phyloP scores from a whole-genome alignment of 1,139 yeast species.

The Protomyces pachydermus region DNA sequence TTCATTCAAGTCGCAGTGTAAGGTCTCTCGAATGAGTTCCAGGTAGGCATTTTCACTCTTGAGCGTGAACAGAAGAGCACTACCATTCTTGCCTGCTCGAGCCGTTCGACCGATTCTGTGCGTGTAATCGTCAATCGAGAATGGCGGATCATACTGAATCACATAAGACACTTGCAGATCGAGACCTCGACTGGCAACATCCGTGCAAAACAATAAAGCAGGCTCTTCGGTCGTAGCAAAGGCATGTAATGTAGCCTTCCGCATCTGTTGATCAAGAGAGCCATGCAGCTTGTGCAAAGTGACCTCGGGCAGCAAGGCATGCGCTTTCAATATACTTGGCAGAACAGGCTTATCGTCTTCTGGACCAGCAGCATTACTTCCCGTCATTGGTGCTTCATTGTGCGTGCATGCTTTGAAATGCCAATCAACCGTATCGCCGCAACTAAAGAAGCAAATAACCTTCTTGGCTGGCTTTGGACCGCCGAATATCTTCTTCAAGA shows the following conservation, averaged over 20 bases:
- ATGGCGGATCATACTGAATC: constrained; percentile 84
- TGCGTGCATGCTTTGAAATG: constrained; percentile 69
- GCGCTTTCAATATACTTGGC: constrained; percentile 35
- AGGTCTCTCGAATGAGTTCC: constrained; percentile 19
- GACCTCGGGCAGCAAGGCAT: constrained; percentile 46
- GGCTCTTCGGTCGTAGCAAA: constrained; percentile 48
- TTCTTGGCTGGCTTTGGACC: constrained; percentile 41
- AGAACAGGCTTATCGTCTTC: constrained; percentile 37
- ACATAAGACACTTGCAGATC: constrained; percentile 75
- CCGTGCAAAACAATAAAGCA: constrained; percentile 77
- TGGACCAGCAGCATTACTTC: constrained; percentile 35
- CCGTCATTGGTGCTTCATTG: constrained; percentile 36
- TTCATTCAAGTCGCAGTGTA: constrained; percentile 2
- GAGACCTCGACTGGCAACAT: constrained; percentile 89
- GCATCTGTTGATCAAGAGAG: constrained; percentile 71
- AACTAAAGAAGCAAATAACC: constrained; percentile 81
- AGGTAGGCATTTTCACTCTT: constrained; percentile 91
- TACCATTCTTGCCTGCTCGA: constrained; percentile 75
- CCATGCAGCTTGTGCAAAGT: constrained; percentile 83
- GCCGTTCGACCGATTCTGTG: constrained; percentile 98
- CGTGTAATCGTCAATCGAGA: constrained; percentile 82
- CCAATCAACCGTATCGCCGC: constrained; percentile 92
- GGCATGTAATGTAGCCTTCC: constrained; percentile 68
- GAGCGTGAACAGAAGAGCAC: constrained; percentile 68
- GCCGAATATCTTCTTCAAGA: constrained; percentile 41